phyloP scores from a whole-genome alignment of 2,329 filamentous ascomycete species.

The Fusarium musae region DNA sequence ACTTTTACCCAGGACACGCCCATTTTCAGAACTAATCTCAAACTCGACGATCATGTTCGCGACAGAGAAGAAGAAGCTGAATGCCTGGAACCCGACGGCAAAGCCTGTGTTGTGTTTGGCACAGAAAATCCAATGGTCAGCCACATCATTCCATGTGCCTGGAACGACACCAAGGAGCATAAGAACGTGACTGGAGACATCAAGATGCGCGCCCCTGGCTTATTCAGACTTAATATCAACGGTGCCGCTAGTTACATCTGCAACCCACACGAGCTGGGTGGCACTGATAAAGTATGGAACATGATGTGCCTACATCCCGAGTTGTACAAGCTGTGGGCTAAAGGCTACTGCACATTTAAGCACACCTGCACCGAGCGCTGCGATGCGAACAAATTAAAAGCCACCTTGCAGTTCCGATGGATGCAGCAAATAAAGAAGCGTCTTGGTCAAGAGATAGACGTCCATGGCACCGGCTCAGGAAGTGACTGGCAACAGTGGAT shows the following conservation, averaged over 20 bases:
- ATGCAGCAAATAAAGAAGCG: slow-evolving; percentile 1
- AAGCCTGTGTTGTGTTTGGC: not conserved
- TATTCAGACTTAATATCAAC: not conserved
- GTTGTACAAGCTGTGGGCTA: not conserved
- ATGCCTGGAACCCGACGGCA: not conserved
- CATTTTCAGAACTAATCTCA: not conserved
- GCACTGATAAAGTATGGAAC: no score
- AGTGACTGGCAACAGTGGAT: not conserved
- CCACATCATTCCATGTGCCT: not conserved
- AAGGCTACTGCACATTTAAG: not conserved
- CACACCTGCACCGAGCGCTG: not conserved
- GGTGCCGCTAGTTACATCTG: not conserved
- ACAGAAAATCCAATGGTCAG: not conserved
- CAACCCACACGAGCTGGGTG: not conserved
- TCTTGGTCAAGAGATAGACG: not conserved
- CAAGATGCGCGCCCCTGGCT: not conserved
- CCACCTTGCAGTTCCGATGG: slow-evolving; percentile 10
- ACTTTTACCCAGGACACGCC: not conserved
- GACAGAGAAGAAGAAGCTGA: not conserved
- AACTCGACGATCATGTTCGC: not conserved
- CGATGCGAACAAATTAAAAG: not conserved
- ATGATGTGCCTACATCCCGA: not conserved
- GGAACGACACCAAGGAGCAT: not conserved
- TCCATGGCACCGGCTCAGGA: not conserved
- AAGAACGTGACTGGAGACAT: not conserved